These are phyloP conservation scores for Tephrocybe sp. DNA, from an alignment of 768 basidiomycete species.

Conservation along the genomic window DNA sequence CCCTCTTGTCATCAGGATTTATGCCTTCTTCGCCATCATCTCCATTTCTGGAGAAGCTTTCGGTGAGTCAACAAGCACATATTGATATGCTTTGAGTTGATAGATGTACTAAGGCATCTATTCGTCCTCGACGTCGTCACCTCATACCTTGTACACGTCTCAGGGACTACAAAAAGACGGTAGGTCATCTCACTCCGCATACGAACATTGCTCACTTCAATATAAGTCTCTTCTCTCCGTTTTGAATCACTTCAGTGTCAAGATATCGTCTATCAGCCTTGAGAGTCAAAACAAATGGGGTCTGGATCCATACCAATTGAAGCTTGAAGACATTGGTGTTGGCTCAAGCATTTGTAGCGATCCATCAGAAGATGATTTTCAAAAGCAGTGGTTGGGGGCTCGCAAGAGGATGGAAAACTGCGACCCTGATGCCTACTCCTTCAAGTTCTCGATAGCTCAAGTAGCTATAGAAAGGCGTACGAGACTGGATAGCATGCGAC, in stretches of 20 bases:
- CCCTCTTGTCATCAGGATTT: conserved; percentile 10
- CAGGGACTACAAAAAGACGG: conserved; percentile 36
- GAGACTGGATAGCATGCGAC: conserved; percentile 31
- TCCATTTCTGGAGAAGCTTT: conserved; percentile 23
- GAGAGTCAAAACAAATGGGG: conserved; percentile 32
- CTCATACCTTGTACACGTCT: conserved; percentile 36
- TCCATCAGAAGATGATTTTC: conserved; percentile 39
- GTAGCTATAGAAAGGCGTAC: conserved; percentile 45
- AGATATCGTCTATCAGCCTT: conserved; percentile 45
- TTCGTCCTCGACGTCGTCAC: conserved; percentile 41
- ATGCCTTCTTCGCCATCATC: conserved; percentile 22
- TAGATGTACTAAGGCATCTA: conserved; percentile 37
- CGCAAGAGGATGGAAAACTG: conserved; percentile 28
- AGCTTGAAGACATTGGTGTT: conserved; percentile 39
- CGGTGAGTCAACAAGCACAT: conserved; percentile 18
- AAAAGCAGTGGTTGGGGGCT: conserved; percentile 53
- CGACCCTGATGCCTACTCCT: conserved; percentile 47
- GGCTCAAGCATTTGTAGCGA: conserved; percentile 45
- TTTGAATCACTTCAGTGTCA: conserved; percentile 41
- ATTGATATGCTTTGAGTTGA: conserved; percentile 16
- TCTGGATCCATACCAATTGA: conserved; percentile 39
- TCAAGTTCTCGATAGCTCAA: conserved; percentile 41
- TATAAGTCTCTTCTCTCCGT: conserved; percentile 46
- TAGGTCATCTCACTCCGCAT: conserved; percentile 21
- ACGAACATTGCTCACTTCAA: not conserved